Evolutionary conservation across 441 rosid genomes (phyloP), one percentile per base, ranked within the genome.

Genomic region (Mallotus japonicus): DNA sequence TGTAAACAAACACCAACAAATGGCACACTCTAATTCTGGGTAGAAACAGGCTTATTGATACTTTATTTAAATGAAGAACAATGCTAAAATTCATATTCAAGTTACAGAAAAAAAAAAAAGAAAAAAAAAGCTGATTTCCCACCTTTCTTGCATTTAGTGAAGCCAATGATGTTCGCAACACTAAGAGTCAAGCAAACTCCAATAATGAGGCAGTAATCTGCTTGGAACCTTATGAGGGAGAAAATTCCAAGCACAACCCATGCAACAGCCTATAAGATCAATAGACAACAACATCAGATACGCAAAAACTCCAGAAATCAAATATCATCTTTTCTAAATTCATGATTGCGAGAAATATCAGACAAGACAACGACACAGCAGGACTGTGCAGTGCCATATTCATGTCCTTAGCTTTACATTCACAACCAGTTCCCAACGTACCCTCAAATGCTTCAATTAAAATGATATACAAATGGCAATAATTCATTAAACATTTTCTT

Each of bases 111-210:
- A 24, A 24, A 24, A 49, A 54, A 74, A 19, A 34, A 9, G n/a
- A n/a, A 49, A 71, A 73, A 22, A 44, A 0, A 62, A 75, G 32
- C 32, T 46, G 55, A 20, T 34, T 59, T 64, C 87, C 78, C 68
- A 93, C 99, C 99, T 87, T 89, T 95, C 82, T 90, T 88, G 85
- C 99, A 95, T 83, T 87, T 93, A 75, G 97, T 93, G 84, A 95
- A 95, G 79, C 99, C 99, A 56, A 93, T 81, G 60, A 95, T 93
- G 85, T 95, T 95, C 72, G 99, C 99, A 74, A 87, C 65, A 74
- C 89, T 88, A 74, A 92, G 97, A 57, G 97, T 89, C 89, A 93
- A 77, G 77, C 98, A 93, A 64, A 95, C 99, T 55, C 97, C 99
- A 75, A 93, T 80, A 64, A 92, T 91, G 65, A 95, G 99, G 82